Evolutionary conservation across 2,329 filamentous ascomycete species (phyloP).

Genomic region (Arthrobotrys entomopaga): DNA sequence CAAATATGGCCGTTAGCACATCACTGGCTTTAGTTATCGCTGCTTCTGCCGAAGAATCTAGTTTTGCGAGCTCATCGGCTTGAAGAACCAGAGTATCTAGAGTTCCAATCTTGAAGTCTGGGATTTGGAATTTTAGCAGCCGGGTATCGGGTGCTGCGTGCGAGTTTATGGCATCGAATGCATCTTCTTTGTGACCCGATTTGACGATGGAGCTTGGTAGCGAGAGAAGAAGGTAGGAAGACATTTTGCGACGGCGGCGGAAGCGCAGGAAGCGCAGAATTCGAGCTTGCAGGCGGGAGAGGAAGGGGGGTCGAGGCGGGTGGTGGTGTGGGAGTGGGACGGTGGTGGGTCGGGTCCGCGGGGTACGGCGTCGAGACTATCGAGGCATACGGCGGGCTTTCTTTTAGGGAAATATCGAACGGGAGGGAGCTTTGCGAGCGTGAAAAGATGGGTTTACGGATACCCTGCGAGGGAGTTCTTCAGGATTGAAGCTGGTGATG

Average conservation of each 20-base stretch:
- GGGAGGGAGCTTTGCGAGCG: too few species aligned
- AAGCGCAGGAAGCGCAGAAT: constrained; percentile 43
- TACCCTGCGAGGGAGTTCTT: constrained; percentile 2
- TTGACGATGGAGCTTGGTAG: constrained; percentile 87
- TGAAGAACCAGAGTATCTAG: constrained; percentile 94
- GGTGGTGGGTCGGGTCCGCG: constrained; percentile 49
- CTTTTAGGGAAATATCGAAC: not conserved
- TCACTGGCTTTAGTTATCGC: constrained; percentile 90
- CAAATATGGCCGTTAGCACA: constrained; percentile 81
- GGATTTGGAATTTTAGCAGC: constrained; percentile 81
- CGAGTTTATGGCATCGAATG: constrained; percentile 77
- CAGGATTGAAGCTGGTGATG: constrained; percentile 12
- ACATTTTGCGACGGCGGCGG: constrained; percentile 39
- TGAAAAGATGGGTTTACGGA: constrained; percentile 7
- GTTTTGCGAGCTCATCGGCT: constrained; percentile 91
- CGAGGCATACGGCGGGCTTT: constrained; percentile 54
- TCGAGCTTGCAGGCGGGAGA: constrained; percentile 34
- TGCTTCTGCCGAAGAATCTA: constrained; percentile 79
- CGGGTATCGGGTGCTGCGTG: constrained; percentile 81
- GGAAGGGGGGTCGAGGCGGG: constrained; percentile 24
- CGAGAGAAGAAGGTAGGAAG: constrained; percentile 88
- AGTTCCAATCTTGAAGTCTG: constrained; percentile 97
- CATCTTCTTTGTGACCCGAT: constrained; percentile 81
- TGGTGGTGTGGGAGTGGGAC: constrained; percentile 4
- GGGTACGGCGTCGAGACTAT: constrained; percentile 55